Percentiles rank a stretch among this genome's conserved stretches.
Conservation (phyloP, 1,284 basidiomycete species). For the Trametes pubescens region DNA sequence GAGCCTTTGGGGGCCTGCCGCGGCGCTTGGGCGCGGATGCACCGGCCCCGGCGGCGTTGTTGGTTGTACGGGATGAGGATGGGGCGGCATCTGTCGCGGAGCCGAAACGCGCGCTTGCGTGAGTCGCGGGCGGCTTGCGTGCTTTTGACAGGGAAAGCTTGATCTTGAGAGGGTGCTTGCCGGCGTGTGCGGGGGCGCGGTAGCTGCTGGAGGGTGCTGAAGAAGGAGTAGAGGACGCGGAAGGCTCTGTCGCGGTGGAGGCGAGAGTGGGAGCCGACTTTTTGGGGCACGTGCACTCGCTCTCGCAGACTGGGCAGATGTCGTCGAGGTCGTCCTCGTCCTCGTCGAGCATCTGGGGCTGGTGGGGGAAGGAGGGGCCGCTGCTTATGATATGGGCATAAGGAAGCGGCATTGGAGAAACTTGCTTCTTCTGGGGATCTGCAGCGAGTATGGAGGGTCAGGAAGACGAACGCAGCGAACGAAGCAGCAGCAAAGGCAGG, state of each 20-base stretch:
- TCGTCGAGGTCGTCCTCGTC: slow-evolving; percentile 81
- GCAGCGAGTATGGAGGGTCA: slow-evolving; percentile 28
- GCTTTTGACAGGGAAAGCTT: slow-evolving; percentile 69
- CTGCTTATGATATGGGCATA: slow-evolving; percentile 68
- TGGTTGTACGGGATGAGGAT: slow-evolving; percentile 23
- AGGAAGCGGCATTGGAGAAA: slow-evolving; percentile 71
- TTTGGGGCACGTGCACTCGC: slow-evolving; percentile 78
- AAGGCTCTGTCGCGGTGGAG: slow-evolving; percentile 37
- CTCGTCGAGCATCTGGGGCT: slow-evolving; percentile 51
- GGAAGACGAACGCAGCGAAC: slow-evolving; percentile 9
- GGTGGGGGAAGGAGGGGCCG: slow-evolving; percentile 32
- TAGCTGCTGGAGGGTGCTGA: slow-evolving; percentile 33
- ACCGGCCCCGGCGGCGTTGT: slow-evolving; percentile 34
- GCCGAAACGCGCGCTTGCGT: slow-evolving; percentile 26
- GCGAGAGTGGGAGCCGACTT: slow-evolving; percentile 41
- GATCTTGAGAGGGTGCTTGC: slow-evolving; percentile 64
- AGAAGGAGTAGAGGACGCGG: slow-evolving; percentile 38
- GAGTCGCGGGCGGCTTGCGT: slow-evolving; percentile 35
- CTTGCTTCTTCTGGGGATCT: slow-evolving; percentile 66
- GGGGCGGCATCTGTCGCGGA: slow-evolving; percentile 22
- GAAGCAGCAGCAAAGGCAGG: slow-evolving; percentile 17
- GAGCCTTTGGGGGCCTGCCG: slow-evolving; percentile 62
- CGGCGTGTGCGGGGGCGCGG: slow-evolving; percentile 38
- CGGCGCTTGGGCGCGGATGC: slow-evolving; percentile 53
- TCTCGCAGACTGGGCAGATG: slow-evolving; percentile 87